Base-by-base conservation (phyloP, 2,329 filamentous ascomycete genomes). In the Parascedosporium putredinis region DNA sequence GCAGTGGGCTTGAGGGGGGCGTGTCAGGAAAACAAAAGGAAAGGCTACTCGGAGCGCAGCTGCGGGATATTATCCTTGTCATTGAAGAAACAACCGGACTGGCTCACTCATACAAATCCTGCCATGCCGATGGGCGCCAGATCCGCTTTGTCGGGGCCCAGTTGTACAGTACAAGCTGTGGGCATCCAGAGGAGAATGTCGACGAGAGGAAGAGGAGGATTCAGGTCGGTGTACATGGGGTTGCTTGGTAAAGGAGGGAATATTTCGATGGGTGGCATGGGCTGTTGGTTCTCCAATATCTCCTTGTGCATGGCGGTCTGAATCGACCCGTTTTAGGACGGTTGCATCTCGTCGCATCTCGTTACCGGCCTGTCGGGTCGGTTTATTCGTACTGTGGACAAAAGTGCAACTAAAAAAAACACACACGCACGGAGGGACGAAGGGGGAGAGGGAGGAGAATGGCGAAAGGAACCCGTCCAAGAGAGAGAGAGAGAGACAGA, bases 371-470 rank as follows among this genome's bases (percentile, higher is more conserved):
- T 40, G 33, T 49, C 46, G 46, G 46, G 46, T 49, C 46, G 23
- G 23, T 42, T n/a, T 31, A 42, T 42, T 31, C 34, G 23, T 42
- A 49, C 46, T 38, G 34, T 42, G 34, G 25, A 29, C 14, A 34
- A 38, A 27, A 40, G 22, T n/a, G n/a, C n/a, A n/a, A n/a, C n/a
- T n/a, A n/a, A n/a, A n/a, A n/a, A n/a, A n/a, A n/a, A n/a, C n/a
- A n/a, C n/a, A n/a, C 22, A 49, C 20, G 18, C 33, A 29, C 27
- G 25, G 10, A 27, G 38, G 18, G 33, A 40, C 16, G 20, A 24
- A 20, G 24, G 48, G 50, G 51, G 51, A 46, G 46, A 29, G 16
- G 42, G 42, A 51, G 33, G 42, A 25, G 47, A 43, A 50, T 46
- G 53, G 50, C 49, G 33, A 36, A 14, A 6, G 16, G 33, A 36